phyloP scores from a whole-genome alignment of 2,329 filamentous ascomycete species.

The Biscogniauxia mediterranea region DNA sequence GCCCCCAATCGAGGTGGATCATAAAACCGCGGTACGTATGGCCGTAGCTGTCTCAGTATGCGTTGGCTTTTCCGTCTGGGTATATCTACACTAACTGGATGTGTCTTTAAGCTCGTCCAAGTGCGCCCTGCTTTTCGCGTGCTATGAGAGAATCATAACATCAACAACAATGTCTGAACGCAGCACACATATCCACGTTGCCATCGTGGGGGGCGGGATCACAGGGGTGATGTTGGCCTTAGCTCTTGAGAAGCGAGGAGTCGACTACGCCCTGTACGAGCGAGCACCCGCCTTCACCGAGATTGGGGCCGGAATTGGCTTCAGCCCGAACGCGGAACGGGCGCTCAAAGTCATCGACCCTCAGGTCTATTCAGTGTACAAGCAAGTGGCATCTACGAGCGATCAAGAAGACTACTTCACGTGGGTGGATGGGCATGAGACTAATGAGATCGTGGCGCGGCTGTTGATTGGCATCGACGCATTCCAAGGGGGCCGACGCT shows the following conservation, averaged over 20 bases:
- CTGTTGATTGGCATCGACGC: conserved; percentile 39
- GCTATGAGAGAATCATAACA: neutral
- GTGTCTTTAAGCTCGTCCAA: neutral
- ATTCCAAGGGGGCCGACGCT: conserved; percentile 42
- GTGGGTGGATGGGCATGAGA: conserved; percentile 38
- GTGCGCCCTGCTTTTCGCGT: neutral
- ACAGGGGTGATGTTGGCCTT: conserved; percentile 49
- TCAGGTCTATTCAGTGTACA: conserved; percentile 35
- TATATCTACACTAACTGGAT: neutral
- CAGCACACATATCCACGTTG: conserved; percentile 33
- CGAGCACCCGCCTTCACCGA: conserved; percentile 41
- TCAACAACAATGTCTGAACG: conserved; percentile 6
- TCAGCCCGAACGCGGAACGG: conserved; percentile 49
- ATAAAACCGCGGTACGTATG: too few species aligned
- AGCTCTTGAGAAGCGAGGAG: conserved; percentile 41
- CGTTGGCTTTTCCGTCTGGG: neutral
- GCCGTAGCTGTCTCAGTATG: neutral
- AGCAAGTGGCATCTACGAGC: conserved; percentile 29
- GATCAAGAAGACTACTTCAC: conserved; percentile 38
- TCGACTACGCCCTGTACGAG: conserved; percentile 48
- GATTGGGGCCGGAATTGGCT: conserved; percentile 51
- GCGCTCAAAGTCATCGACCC: conserved; percentile 42
- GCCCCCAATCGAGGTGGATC: too few species aligned
- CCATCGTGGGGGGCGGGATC: conserved; percentile 52
- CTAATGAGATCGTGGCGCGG: conserved; percentile 32